These are phyloP conservation scores for Abortiporus biennis DNA, from an alignment of 1,284 basidiomycete genomes.

Conservation along the genomic window DNA sequence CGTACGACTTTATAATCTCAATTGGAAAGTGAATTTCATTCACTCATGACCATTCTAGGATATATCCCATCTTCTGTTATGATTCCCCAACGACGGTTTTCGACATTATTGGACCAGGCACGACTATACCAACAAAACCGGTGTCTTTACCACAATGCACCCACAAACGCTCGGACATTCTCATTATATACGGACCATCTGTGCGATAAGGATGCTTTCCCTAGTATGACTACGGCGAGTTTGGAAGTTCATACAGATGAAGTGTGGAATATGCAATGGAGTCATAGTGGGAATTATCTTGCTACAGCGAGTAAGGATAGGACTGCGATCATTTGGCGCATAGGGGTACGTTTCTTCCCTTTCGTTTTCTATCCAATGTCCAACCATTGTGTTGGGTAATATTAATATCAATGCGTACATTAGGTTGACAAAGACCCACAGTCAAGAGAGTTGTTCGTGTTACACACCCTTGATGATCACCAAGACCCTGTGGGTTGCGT, in stretches of 20 bases:
- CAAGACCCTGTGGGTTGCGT: conserved; percentile 72
- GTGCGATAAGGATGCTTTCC: conserved; percentile 80
- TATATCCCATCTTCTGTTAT: conserved; percentile 88
- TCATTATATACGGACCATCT: conserved; percentile 86
- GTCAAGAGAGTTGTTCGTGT: conserved; percentile 53
- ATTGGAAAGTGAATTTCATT: conserved; percentile 3
- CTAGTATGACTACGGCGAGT: conserved; percentile 78
- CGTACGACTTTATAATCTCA: conserved; percentile 45
- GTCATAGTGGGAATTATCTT: conserved; percentile 79
- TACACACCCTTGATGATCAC: conserved; percentile 69
- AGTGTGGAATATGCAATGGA: conserved; percentile 96
- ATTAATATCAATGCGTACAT: conserved; percentile 6
- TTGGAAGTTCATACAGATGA: conserved; percentile 87
- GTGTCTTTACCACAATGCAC: conserved; percentile 79
- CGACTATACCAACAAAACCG: conserved; percentile 71
- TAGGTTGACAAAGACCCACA: conserved; percentile 45
- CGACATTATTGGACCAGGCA: conserved; percentile 84
- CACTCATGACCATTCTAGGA: conserved; percentile 35
- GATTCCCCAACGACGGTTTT: conserved; percentile 87
- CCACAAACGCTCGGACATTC: conserved; percentile 50
- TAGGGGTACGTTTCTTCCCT: conserved; percentile 52
- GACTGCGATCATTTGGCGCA: conserved; percentile 85
- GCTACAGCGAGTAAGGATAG: conserved; percentile 89
- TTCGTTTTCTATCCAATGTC: conserved; percentile 8
- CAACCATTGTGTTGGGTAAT: background rate